phyloP scores from a whole-genome alignment of 805 yeast genomes.

The Blastobotrys chiropterorum region DNA sequence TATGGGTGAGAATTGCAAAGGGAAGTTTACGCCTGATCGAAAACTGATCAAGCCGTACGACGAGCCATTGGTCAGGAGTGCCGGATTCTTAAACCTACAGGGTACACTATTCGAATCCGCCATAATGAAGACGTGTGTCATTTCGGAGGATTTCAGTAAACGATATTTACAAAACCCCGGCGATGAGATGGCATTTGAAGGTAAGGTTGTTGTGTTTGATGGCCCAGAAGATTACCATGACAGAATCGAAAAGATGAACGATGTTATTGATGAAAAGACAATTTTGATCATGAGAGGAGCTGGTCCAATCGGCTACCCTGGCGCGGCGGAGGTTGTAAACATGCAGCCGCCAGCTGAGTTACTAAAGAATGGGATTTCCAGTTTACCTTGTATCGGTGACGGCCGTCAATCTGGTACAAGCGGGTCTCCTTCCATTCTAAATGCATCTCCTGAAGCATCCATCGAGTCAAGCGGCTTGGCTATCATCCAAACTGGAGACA shows the following conservation, averaged over 20 bases:
- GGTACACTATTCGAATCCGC: conserved; percentile 26
- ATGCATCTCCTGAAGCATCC: conserved; percentile 26
- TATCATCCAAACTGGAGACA: conserved; percentile 22
- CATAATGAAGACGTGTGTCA: conserved; percentile 27
- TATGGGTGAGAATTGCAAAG: conserved; percentile 17
- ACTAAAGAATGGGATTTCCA: conserved; percentile 17
- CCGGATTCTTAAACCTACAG: conserved; percentile 25
- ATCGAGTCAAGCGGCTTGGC: conserved; percentile 20
- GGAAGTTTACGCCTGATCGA: conserved; percentile 13
- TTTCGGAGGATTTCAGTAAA: conserved; percentile 20
- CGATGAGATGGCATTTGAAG: conserved; percentile 26
- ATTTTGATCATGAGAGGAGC: conserved; percentile 25
- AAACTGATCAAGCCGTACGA: conserved; percentile 19
- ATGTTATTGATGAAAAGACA: conserved; percentile 14
- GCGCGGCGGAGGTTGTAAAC: conserved; percentile 27
- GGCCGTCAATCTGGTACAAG: conserved; percentile 27
- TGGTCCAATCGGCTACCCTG: conserved; percentile 27
- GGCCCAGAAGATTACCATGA: conserved; percentile 26
- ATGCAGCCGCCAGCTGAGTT: conserved; percentile 25
- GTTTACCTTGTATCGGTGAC: conserved; percentile 25
- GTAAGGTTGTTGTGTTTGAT: conserved; percentile 24
- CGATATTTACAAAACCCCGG: conserved; percentile 22
- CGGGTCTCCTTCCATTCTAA: conserved; percentile 26
- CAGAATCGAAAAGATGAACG: conserved; percentile 17
- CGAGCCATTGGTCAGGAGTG: conserved; percentile 18